Evolutionary conservation across 139 green algal species (phyloP), one percentile per base, ranked within the genome.

Genomic region (Cymbomonas tetramitiformis): DNA sequence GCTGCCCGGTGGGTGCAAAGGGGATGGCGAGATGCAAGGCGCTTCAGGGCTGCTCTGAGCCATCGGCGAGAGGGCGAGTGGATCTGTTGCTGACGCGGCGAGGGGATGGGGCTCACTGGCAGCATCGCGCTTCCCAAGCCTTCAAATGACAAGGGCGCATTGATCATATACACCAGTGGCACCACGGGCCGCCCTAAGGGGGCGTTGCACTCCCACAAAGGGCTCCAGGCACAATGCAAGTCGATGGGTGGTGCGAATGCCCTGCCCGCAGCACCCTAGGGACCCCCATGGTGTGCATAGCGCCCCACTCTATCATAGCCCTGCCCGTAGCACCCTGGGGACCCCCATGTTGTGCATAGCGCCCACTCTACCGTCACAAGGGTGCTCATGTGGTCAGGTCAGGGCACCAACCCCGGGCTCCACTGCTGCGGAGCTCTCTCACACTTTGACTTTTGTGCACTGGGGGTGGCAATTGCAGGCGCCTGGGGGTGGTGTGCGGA

Each of bases 101-200:
- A 12, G 36, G 12, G 15, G 12, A 43, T 21, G 15, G 12, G 36
- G 15, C 62, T 33, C 3, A 24, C 32, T 19, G 21, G 8, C 44
- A 40, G n/a, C 52, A 65, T 25, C 39, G 61, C n/a, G 48, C 41
- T 43, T 36, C 57, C 34, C 24, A 41, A 49, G 26, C 56, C 23
- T 25, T 39, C 19, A 2, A 29, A 56, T 8, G 43, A 72, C 2
- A 44, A 63, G 0, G 83, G 78, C 2, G 81, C 87, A 2, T 67
- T 98, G 18, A 83, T 98, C 47, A 82, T 98, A 2, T 98, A 97
- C 78, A 98, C 90, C 6, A 94, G 81, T 61, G 90, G 90, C 29
- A 98, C 90, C 18, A 98, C 90, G 0, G 90, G 90, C 0, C 67
- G 66, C 26, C 89, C 90, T 12, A 98, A 98, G 71, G 85, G 85